A percentile compares a stretch with the other conserved stretches of the same genome.
These are phyloP conservation scores for Achlya hypogyna DNA, from an alignment of 352 stramenopile genomes.

Conservation along the genomic window DNA sequence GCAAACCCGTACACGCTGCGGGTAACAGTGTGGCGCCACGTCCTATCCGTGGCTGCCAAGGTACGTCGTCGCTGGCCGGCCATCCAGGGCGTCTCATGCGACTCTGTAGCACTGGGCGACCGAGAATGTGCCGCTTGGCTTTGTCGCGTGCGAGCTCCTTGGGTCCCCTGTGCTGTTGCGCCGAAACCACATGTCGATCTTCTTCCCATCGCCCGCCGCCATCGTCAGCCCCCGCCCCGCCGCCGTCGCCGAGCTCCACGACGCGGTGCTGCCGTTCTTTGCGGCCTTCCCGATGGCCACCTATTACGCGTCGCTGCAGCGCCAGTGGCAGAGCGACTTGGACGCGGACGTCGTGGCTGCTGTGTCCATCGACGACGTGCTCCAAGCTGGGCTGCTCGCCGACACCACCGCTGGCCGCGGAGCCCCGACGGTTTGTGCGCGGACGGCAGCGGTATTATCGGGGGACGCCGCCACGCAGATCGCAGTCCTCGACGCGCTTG, in stretches of 20 bases:
- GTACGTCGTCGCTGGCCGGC: background rate
- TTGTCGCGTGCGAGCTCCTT: background rate
- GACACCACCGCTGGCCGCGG: too few relatives aligned
- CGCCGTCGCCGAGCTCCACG: background rate
- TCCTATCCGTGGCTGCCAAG: background rate
- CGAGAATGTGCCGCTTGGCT: constrained; percentile 6
- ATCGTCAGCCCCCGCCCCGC: background rate
- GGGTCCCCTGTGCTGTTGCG: constrained; percentile 6
- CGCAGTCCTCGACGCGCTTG: background rate
- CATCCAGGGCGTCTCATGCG: background rate
- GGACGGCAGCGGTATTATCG: background rate
- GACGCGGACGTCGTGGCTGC: background rate
- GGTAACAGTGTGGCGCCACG: background rate
- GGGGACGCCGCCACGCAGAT: constrained; percentile 1
- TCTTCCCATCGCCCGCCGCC: constrained; percentile 1
- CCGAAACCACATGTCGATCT: constrained; percentile 16
- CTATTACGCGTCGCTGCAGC: background rate
- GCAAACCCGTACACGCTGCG: background rate
- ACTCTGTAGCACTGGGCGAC: background rate
- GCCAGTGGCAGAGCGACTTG: background rate
- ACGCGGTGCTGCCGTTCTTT: background rate
- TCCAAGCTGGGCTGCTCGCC: background rate
- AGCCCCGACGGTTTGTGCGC: background rate
- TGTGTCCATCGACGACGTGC: background rate
- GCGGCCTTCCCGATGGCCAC: background rate